Percentiles rank a stretch among this genome's conserved stretches.
phyloP scores from a whole-genome alignment of 441 rosid genomes.

The Croton setiger region DNA sequence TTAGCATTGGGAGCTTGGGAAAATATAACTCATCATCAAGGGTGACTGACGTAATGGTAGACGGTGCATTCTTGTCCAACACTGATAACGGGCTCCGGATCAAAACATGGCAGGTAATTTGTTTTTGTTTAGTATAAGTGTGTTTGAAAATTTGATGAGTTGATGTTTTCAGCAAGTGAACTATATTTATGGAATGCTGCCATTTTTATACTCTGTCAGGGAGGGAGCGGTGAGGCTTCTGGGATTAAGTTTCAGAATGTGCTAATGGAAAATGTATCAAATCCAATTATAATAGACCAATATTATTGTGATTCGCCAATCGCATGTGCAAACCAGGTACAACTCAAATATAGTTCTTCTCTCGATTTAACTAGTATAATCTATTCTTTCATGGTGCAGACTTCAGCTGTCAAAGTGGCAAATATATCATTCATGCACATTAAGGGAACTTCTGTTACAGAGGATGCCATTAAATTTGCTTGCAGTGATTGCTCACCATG shows the following conservation, averaged over 20 bases:
- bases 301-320: constrained; percentile 73
- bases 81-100: constrained; percentile 83
- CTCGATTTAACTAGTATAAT: background rate
- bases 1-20: constrained; percentile 93
- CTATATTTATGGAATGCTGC: background rate
- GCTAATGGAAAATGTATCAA: constrained; percentile 73
- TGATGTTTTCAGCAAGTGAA: background rate
- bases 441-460: constrained; percentile 75
- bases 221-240: constrained; percentile 73
- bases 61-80: constrained; percentile 61
- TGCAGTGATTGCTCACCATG: constrained; percentile 77
- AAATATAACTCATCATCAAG: constrained; percentile 53
- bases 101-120: constrained; percentile 95
- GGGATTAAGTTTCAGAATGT: constrained; percentile 57
- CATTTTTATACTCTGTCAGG: constrained; percentile 41
- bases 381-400: constrained; percentile 42
- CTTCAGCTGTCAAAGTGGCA: constrained; percentile 62
- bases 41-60: constrained; percentile 54
- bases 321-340: constrained; percentile 88
- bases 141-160: background rate
- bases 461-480: constrained; percentile 61
- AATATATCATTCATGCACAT: constrained; percentile 55
- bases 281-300: constrained; percentile 84
- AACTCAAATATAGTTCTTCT: background rate
- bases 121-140: background rate